Base-by-base conservation (phyloP, 1,284 basidiomycete genomes). In the Entoloma clypeatum region DNA sequence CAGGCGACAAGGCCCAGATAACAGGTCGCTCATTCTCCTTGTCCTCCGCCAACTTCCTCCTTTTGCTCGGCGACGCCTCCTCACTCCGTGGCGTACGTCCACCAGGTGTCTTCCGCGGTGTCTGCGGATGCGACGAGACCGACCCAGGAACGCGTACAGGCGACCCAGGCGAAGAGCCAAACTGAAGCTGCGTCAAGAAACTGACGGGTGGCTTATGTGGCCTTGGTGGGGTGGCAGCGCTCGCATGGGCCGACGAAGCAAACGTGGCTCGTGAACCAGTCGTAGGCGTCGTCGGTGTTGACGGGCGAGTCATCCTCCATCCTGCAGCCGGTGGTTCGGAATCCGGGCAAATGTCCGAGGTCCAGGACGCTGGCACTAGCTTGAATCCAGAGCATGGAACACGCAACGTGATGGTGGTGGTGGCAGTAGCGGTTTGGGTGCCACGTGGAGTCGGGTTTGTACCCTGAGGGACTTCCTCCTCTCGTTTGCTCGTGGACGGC, bases 191-290 rank as follows among this genome's bases (percentile, higher is more conserved):
- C 43, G 23, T 18, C 25, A 4, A 41, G 42, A 16, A 41, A 45
- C 2, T 42, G 44, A 41, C 51, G 49, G 31, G 43, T 39, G 51
- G 46, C 48, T 61, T 67, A 31, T 58, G 59, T 11, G 64, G 64
- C 13, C 60, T 61, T 3, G 58, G 57, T 2, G 64, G 64, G 1
- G 64, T 62, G 19, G 50, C 14, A 4, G 49, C 23, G 56, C 36
- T 23, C 32, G 16, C 36, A 9, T 9, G n/a, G 11, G 10, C 23
- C 4, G 13, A 33, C 11, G 42, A 42, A 19, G 29, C 19, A 3
- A 5, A 19, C 10, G 22, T n/a, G 16, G 4, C 13, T 10, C 5
- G 8, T 8, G 16, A 27, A 4, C 9, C 11, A 28, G 36, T 18
- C 13, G 45, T 32, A 1, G 50, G 41, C 3, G 39, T 42, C 21